Evolutionary conservation across 139 green algal species (phyloP).

Genomic region (Pleodorina starrii): DNA sequence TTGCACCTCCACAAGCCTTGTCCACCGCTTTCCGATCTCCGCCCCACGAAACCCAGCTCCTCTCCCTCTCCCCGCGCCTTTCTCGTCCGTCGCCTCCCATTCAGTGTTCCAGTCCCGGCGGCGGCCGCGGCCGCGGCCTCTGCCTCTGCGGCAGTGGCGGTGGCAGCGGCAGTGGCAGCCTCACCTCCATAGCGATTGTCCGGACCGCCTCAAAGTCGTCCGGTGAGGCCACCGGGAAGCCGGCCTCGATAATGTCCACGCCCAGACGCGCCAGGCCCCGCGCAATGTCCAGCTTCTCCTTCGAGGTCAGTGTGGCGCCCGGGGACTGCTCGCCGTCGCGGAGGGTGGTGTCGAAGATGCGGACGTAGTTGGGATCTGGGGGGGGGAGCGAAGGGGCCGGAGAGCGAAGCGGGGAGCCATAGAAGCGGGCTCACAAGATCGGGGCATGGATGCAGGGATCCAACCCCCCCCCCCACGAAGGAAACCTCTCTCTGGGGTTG

Average conservation of each 20-base stretch:
- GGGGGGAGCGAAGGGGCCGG: neutral
- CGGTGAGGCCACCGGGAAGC: slow-evolving; percentile 96
- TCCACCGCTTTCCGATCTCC: no score
- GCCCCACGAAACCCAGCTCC: neutral
- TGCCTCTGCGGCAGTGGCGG: no score
- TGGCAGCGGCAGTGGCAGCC: no score
- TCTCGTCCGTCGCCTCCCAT: neutral
- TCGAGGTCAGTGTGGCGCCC: slow-evolving; percentile 93
- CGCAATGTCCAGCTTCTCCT: slow-evolving; percentile 99
- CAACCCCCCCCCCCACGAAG: no score
- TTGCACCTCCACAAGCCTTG: no score
- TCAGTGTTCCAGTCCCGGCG: neutral
- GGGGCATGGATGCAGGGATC: no score
- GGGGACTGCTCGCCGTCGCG: slow-evolving; percentile 98
- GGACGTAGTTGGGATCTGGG: slow-evolving; percentile 91
- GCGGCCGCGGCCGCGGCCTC: no score
- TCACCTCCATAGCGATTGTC: slow-evolving; percentile 93
- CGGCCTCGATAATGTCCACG: slow-evolving; percentile 99
- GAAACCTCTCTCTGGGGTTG: no score
- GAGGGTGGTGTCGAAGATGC: slow-evolving; percentile 99
- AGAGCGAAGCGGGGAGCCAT: no score
- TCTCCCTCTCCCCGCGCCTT: neutral
- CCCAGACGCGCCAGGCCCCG: slow-evolving; percentile 94
- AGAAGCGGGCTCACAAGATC: no score
- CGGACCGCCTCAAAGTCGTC: slow-evolving; percentile 98